Evolutionary conservation across 495 filamentous ascomycete species (phyloP), one percentile per base, ranked within the genome.

Genomic region (Trichoderma orchidacearum): DNA sequence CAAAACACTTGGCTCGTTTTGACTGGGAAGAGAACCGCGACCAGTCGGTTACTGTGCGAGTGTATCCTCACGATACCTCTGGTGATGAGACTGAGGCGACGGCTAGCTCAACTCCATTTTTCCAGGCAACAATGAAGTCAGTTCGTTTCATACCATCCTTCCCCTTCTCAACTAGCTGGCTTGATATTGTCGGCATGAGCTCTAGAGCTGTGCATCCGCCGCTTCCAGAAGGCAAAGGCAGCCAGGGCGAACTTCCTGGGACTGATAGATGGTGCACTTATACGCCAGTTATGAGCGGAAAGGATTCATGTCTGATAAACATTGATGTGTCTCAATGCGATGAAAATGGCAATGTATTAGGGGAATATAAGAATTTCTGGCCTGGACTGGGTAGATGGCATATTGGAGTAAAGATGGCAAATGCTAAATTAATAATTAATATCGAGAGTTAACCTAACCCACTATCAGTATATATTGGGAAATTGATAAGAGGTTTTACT

Each of bases 1-100:
- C 77, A 7, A 79, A 79, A 61, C 76, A 78, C 61, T 66, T 80
- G 11, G 78, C 76, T 21, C 67, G 67, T 34, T 79, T 80, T 62
- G 61, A 65, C n/a, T 81, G 74, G 67, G 70, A 64, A 3, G 61
- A 68, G 15, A 54, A 60, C 13, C 61, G 63, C 2, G 61, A 65
- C 54, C 63, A 64, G 13, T 58, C 64, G 8, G 61, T 68, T 12
- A 64, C 60, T 11, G 61, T 80, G 48, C 59, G 68, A 28, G 72
- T 81, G 32, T 77, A 62, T 56, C 71, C 72, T 0, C 61, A 70
- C 41, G 70, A 70, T 30, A 55, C 54, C 9, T 51, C 59, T 8
- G 55, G 56, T 32, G 61, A 67, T 52, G 11, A 60, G 21, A 30
- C 58, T 11, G 66, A 72, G 38, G 25, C n/a, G 25, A 62, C 70